A percentile compares a stretch with the other conserved stretches of the same genome.
These are phyloP conservation scores for Clausena lansium DNA, from an alignment of 345 rosid species.

Conservation along the genomic window DNA sequence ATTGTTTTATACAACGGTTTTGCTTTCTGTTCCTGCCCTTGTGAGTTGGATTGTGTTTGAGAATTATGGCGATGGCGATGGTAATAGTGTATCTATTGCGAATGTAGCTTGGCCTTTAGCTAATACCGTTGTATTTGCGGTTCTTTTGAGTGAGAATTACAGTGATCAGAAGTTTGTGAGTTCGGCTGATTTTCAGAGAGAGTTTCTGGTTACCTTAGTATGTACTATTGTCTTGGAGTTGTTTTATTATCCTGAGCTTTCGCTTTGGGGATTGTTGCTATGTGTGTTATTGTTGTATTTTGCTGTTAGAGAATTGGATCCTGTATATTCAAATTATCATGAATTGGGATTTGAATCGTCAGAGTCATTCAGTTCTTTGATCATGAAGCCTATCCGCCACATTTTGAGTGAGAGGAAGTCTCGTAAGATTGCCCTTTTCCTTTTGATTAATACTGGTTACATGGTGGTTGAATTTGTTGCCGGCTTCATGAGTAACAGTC, in stretches of 20 bases:
- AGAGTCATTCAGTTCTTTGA: slow-evolving; percentile 44
- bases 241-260: slow-evolving; percentile 77
- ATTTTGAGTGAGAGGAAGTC: slow-evolving; percentile 94
- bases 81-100: slow-evolving; percentile 48
- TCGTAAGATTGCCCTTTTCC: slow-evolving; percentile 88
- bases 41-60: slow-evolving; percentile 54
- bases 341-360: slow-evolving; percentile 69
- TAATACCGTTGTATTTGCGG: slow-evolving; percentile 87
- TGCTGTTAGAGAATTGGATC: slow-evolving; percentile 70
- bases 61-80: slow-evolving; percentile 39
- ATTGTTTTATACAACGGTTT: slow-evolving; percentile 54
- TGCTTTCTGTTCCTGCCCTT: slow-evolving; percentile 75
- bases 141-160: slow-evolving; percentile 73
- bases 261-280: slow-evolving; percentile 77
- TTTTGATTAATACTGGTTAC: slow-evolving; percentile 79
- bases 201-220: slow-evolving; percentile 66
- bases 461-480: slow-evolving; percentile 93
- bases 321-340: slow-evolving; percentile 40
- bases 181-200: slow-evolving; percentile 62
- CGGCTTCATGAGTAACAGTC: slow-evolving; percentile 97
- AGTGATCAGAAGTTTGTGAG: slow-evolving; percentile 53
- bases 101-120: slow-evolving; percentile 86
- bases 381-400: slow-evolving; percentile 78
- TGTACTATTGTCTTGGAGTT: slow-evolving; percentile 78
- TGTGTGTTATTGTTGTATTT: slow-evolving; percentile 70